These are phyloP conservation scores for Clitopilus passeckerianus DNA, from an alignment of 768 basidiomycete species.

Conservation along the genomic window DNA sequence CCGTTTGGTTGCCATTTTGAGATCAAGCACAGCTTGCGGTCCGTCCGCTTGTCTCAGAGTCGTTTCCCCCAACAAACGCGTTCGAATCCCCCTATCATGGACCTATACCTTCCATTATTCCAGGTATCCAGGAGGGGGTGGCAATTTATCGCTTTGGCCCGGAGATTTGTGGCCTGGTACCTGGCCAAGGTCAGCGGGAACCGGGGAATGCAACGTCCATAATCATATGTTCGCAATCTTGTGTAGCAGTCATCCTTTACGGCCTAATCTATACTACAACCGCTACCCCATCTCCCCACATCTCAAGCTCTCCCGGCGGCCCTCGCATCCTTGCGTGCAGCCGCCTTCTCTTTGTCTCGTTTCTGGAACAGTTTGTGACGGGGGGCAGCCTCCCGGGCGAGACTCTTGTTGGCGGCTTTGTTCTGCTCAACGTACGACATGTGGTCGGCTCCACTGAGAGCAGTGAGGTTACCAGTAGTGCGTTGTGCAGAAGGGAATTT, in stretches of 20 bases:
- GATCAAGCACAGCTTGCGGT: not conserved
- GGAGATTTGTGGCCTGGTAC: not conserved
- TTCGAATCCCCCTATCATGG: not conserved
- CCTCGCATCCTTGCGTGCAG: conserved; percentile 40
- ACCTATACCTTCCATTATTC: not conserved
- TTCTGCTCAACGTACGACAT: conserved; percentile 94
- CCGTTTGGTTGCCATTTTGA: not conserved
- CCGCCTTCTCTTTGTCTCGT: conserved; percentile 72
- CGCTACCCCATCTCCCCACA: not conserved
- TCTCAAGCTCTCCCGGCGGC: conserved; percentile 5
- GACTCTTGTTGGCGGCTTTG: conserved; percentile 82
- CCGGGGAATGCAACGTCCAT: not conserved
- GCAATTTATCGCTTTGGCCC: not conserved
- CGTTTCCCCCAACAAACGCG: not conserved
- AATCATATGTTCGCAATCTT: not conserved
- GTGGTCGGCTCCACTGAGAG: conserved; percentile 84
- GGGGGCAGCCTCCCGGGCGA: conserved; percentile 48
- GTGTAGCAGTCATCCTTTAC: not conserved
- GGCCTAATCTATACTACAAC: not conserved
- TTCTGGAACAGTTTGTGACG: conserved; percentile 81
- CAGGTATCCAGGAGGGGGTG: not conserved
- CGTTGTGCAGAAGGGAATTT: conserved; percentile 68
- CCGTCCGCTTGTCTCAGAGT: not conserved
- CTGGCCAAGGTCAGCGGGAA: not conserved
- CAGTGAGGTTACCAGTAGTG: conserved; percentile 76